phyloP scores from a whole-genome alignment of 164 flowering plant species.

The Magnolia sinica region DNA sequence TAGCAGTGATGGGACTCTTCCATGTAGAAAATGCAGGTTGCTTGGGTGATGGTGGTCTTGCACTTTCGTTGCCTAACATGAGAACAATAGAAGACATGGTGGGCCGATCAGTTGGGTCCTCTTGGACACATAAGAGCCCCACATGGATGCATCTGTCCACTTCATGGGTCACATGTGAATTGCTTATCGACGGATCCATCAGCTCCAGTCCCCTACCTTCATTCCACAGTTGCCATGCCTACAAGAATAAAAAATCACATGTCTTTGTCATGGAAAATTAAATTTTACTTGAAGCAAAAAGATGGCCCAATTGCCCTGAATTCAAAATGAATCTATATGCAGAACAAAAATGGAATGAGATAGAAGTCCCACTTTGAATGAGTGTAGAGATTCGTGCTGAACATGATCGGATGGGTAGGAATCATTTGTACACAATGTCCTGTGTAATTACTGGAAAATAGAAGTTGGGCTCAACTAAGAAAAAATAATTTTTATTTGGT shows the following conservation, averaged over 20 bases:
- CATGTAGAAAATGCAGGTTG: slow-evolving; percentile 8
- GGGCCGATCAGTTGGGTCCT: slow-evolving; percentile 8
- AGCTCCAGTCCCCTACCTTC: slow-evolving; percentile 6
- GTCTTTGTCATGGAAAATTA: too few relatives aligned
- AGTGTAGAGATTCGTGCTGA: too few relatives aligned
- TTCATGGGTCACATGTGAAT: not conserved
- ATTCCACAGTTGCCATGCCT: slow-evolving; percentile 14
- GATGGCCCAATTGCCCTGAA: too few relatives aligned
- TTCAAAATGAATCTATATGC: too few relatives aligned
- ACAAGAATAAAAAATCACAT: not conserved
- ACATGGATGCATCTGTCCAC: slow-evolving; percentile 13
- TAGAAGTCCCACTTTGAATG: not conserved
- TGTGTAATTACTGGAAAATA: not conserved
- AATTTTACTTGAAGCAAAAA: too few relatives aligned
- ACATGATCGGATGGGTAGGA: too few relatives aligned
- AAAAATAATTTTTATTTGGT: not conserved
- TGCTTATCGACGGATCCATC: not conserved
- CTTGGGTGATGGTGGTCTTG: slow-evolving; percentile 9
- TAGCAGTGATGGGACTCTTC: not conserved
- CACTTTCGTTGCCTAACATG: slow-evolving; percentile 18
- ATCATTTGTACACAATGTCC: too few relatives aligned
- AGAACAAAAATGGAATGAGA: too few relatives aligned
- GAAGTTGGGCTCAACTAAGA: not conserved
- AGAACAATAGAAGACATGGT: not conserved
- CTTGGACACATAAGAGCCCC: slow-evolving; percentile 14